phyloP scores from a whole-genome alignment of 176 grass and related monocot species.

The Bonia amplexicaulis region DNA sequence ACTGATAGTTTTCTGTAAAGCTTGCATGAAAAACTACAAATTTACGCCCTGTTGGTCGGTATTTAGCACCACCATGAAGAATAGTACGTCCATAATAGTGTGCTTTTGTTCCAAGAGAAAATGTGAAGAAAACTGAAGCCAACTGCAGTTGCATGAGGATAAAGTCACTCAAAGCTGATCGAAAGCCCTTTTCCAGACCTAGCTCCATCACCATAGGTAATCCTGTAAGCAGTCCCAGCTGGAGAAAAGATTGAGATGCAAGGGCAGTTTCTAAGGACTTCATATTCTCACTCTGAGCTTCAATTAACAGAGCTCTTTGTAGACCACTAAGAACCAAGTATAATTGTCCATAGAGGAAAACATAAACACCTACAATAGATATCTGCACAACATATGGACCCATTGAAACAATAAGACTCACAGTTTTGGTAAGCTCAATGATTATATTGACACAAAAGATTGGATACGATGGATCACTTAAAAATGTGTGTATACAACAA shows the following conservation, averaged over 20 bases:
- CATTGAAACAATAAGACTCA: slow-evolving; percentile 25
- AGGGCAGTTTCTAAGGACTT: slow-evolving; percentile 94
- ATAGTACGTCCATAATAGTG: slow-evolving; percentile 91
- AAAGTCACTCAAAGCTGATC: slow-evolving; percentile 71
- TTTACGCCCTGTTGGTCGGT: slow-evolving; percentile 77
- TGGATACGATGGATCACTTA: neutral
- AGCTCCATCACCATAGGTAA: slow-evolving; percentile 96
- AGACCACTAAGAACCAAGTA: slow-evolving; percentile 95
- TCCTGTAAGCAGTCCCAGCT: slow-evolving; percentile 86
- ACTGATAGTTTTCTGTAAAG: slow-evolving; percentile 87
- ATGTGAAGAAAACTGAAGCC: slow-evolving; percentile 95
- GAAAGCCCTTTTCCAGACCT: slow-evolving; percentile 84
- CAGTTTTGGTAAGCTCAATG: neutral
- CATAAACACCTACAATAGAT: slow-evolving; percentile 80
- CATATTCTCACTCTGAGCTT: slow-evolving; percentile 70
- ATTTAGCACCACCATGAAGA: slow-evolving; percentile 89
- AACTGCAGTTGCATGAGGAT: slow-evolving; percentile 95
- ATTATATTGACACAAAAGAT: slow-evolving; percentile 3
- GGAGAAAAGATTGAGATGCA: slow-evolving; percentile 97
- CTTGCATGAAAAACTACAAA: slow-evolving; percentile 94
- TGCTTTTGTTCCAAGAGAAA: slow-evolving; percentile 94
- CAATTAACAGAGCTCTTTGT: slow-evolving; percentile 55
- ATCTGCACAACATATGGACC: slow-evolving; percentile 57
- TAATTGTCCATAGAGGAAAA: slow-evolving; percentile 91
- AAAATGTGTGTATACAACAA: neutral